A percentile compares a stretch with the other conserved stretches of the same genome.
These are phyloP conservation scores for Fibroporia radiculosa DNA, from an alignment of 768 basidiomycete genomes.

Conservation along the genomic window DNA sequence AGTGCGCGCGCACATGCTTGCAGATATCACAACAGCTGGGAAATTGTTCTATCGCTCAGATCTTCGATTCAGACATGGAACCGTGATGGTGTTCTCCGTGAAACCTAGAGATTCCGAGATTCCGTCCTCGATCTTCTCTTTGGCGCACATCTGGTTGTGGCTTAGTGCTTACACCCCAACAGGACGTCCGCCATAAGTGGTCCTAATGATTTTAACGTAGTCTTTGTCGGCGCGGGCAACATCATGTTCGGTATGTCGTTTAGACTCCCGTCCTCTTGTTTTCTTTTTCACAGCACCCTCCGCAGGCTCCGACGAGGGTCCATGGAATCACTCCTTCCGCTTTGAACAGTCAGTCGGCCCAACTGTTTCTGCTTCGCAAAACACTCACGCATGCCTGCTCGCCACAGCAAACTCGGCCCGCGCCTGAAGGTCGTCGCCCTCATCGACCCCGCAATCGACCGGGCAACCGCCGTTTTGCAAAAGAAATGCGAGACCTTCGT, in stretches of 20 bases:
- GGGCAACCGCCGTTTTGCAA: slow-evolving; percentile 71
- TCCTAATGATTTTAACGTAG: slow-evolving; percentile 80
- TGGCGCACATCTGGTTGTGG: too few relatives aligned
- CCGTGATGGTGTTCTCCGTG: too few relatives aligned
- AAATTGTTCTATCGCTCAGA: too few relatives aligned
- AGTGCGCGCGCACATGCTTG: too few relatives aligned
- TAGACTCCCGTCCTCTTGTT: background rate
- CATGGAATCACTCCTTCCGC: slow-evolving; percentile 91
- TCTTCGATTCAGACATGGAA: too few relatives aligned
- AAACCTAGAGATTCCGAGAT: too few relatives aligned
- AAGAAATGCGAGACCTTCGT: slow-evolving; percentile 93
- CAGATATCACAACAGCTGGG: too few relatives aligned
- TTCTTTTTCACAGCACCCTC: background rate
- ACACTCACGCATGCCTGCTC: slow-evolving; percentile 1
- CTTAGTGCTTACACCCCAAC: too few relatives aligned
- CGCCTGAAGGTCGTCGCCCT: slow-evolving; percentile 94
- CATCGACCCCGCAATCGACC: slow-evolving; percentile 83
- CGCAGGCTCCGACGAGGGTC: slow-evolving; percentile 78
- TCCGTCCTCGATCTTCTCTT: too few relatives aligned
- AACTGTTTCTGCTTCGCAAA: background rate
- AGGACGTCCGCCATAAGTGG: slow-evolving; percentile 49
- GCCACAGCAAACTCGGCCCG: slow-evolving; percentile 78
- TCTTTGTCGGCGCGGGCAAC: slow-evolving; percentile 94
- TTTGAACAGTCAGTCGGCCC: slow-evolving; percentile 63
- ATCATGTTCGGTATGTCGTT: slow-evolving; percentile 83